Evolutionary conservation across 2,329 filamentous ascomycete genomes (phyloP).

Genomic region (Paraphaeosphaeria minitans): DNA sequence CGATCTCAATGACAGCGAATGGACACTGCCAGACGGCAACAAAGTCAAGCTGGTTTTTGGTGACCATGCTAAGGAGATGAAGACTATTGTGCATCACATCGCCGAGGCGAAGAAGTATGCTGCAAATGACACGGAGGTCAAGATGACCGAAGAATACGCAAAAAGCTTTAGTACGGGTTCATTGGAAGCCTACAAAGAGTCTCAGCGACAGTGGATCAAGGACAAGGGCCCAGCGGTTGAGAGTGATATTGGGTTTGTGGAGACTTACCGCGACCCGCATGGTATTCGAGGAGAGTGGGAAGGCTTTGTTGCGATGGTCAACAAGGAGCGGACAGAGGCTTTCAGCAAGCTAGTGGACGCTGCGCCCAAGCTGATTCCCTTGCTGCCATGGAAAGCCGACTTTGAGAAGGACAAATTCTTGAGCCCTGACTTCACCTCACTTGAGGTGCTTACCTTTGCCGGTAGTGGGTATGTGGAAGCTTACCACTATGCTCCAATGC

Average conservation of each 20-base stretch:
- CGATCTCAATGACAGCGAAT: constrained; percentile 53
- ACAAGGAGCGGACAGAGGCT: constrained; percentile 85
- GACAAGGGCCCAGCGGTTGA: constrained; percentile 59
- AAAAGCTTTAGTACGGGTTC: constrained; percentile 58
- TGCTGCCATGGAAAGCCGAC: constrained; percentile 83
- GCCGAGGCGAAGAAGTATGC: constrained; percentile 55
- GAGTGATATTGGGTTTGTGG: constrained; percentile 60
- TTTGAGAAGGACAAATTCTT: constrained; percentile 98
- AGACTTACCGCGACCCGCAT: constrained; percentile 61
- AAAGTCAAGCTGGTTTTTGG: constrained; percentile 54
- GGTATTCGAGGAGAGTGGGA: constrained; percentile 61
- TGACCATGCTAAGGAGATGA: constrained; percentile 54
- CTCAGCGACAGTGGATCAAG: constrained; percentile 59
- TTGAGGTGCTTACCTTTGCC: constrained; percentile 86
- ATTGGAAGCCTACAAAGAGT: constrained; percentile 56
- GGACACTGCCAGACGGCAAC: constrained; percentile 54
- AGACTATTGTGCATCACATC: constrained; percentile 53
- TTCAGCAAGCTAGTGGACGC: constrained; percentile 84
- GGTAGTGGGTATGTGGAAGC: constrained; percentile 54
- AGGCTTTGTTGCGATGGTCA: constrained; percentile 68
- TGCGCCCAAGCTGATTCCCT: constrained; percentile 82
- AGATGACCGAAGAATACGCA: constrained; percentile 55
- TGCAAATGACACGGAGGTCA: constrained; percentile 51
- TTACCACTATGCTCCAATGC: neutral
- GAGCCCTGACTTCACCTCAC: constrained; percentile 91